Percentiles rank a stretch among this genome's conserved stretches.
Evolutionary conservation across 306 rosid genomes (phyloP).

Genomic region (Sicyos edulis): DNA sequence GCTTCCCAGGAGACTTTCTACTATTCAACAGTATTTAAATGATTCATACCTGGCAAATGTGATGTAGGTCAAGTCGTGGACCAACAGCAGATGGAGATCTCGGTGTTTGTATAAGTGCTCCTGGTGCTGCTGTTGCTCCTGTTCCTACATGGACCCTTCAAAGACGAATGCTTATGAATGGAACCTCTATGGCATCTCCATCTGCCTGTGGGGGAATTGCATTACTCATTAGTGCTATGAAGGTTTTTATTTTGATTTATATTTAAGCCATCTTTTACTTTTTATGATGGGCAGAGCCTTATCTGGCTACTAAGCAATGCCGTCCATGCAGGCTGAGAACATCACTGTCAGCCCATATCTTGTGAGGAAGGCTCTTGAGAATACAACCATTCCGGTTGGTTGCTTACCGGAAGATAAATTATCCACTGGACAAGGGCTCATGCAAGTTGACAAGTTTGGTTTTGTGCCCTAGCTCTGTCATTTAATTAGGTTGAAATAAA

Average conservation of each 20-base stretch:
- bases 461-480: slow-evolving; percentile 28
- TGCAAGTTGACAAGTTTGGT: slow-evolving; percentile 96
- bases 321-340: slow-evolving; percentile 66
- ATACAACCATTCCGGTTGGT: slow-evolving; percentile 71
- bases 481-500: slow-evolving; percentile 20
- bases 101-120: slow-evolving; percentile 91
- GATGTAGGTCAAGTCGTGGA: slow-evolving; percentile 97
- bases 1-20: slow-evolving; percentile 17
- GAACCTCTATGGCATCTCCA: slow-evolving; percentile 99
- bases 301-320: slow-evolving; percentile 24
- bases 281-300: slow-evolving; percentile 21
- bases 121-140: slow-evolving; percentile 98
- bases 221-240: slow-evolving; percentile 85
- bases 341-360: slow-evolving; percentile 81
- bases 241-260: slow-evolving; percentile 41
- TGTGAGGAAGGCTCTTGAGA: slow-evolving; percentile 89
- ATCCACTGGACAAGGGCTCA: slow-evolving; percentile 89
- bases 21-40: slow-evolving; percentile 16
- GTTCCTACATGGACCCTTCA: slow-evolving; percentile 99
- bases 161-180: slow-evolving; percentile 94
- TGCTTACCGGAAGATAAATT: slow-evolving; percentile 72
- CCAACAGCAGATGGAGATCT: slow-evolving; percentile 97
- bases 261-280: slow-evolving; percentile 9
- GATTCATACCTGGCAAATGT: slow-evolving; percentile 22
- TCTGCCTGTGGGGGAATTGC: slow-evolving; percentile 98